These are phyloP conservation scores for Rubia yunnanensis DNA, from an alignment of 257 asterid genomes.

Conservation along the genomic window DNA sequence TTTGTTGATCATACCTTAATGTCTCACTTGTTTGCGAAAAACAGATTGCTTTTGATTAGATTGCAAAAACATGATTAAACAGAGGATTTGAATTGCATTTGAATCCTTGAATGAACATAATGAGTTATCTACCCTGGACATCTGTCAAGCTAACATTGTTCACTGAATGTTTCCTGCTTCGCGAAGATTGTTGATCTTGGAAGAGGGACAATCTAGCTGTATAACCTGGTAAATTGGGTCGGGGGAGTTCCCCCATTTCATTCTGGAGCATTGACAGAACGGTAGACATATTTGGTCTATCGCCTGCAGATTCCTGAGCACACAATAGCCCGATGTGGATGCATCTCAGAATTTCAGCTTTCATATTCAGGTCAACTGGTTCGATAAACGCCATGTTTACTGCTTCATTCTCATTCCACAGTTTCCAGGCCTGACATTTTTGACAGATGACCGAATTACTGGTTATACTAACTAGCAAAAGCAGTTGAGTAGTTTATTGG, in stretches of 20 bases:
- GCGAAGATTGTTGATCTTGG: neutral
- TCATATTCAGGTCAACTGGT: neutral
- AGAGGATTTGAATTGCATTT: too few species aligned
- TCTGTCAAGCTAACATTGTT: neutral
- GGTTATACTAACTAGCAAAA: too few species aligned
- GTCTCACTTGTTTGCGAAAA: neutral
- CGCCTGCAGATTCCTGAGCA: neutral
- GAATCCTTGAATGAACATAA: neutral
- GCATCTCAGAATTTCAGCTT: neutral
- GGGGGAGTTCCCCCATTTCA: neutral
- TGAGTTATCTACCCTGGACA: neutral
- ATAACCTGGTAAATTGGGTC: neutral
- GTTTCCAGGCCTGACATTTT: neutral
- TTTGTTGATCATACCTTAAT: neutral
- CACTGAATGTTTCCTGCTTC: neutral
- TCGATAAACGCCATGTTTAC: neutral
- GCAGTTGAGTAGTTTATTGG: too few species aligned
- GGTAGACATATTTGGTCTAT: neutral
- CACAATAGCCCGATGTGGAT: neutral
- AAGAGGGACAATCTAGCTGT: neutral
- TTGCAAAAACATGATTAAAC: too few species aligned
- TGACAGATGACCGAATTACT: neutral
- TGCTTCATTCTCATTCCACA: neutral
- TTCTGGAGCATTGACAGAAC: neutral
- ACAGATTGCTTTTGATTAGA: too few species aligned